Percentiles rank a stretch among this genome's conserved stretches.
Conservation (phyloP, 352 stramenopile genomes). For the Elongisporangium prolatum region DNA sequence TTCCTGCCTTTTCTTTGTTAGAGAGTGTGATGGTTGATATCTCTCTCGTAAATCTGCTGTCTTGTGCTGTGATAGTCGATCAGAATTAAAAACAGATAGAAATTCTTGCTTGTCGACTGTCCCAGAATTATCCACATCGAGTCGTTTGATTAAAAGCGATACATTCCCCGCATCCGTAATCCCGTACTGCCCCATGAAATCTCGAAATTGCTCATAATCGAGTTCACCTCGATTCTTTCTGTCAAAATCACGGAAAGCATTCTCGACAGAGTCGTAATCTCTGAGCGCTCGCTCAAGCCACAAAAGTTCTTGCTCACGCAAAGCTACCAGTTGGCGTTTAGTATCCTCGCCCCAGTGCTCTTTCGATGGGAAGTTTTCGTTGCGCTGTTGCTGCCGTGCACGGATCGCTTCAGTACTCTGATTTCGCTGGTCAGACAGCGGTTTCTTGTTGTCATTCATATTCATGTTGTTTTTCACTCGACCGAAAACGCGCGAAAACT, state of each 20-base stretch:
- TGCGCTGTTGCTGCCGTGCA: background rate
- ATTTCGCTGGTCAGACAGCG: background rate
- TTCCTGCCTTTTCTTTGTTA: slow-evolving; percentile 17
- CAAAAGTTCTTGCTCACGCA: slow-evolving; percentile 46
- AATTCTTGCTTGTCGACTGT: slow-evolving; percentile 52
- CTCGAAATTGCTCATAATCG: slow-evolving; percentile 53
- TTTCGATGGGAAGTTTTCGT: slow-evolving; percentile 3
- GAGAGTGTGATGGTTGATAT: slow-evolving; percentile 4
- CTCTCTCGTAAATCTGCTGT: background rate
- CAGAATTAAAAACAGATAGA: slow-evolving; percentile 41
- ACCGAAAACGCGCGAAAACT: slow-evolving; percentile 37
- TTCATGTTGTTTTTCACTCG: background rate
- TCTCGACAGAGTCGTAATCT: slow-evolving; percentile 33
- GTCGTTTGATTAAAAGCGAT: slow-evolving; percentile 31
- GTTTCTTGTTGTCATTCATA: slow-evolving; percentile 2
- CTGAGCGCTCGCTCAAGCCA: slow-evolving; percentile 43
- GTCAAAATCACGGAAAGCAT: slow-evolving; percentile 42
- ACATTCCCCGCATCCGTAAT: slow-evolving; percentile 47
- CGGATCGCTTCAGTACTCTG: background rate
- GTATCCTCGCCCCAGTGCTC: slow-evolving; percentile 13
- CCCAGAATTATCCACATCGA: slow-evolving; percentile 47
- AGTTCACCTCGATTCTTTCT: slow-evolving; percentile 24
- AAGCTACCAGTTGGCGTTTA: slow-evolving; percentile 13
- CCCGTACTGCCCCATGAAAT: slow-evolving; percentile 47
- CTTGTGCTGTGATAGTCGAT: slow-evolving; percentile 16